A percentile compares a stretch with the other conserved stretches of the same genome.
These are phyloP conservation scores for Talaromyces stipitatus DNA, from an alignment of 495 filamentous ascomycete species.

Conservation along the genomic window DNA sequence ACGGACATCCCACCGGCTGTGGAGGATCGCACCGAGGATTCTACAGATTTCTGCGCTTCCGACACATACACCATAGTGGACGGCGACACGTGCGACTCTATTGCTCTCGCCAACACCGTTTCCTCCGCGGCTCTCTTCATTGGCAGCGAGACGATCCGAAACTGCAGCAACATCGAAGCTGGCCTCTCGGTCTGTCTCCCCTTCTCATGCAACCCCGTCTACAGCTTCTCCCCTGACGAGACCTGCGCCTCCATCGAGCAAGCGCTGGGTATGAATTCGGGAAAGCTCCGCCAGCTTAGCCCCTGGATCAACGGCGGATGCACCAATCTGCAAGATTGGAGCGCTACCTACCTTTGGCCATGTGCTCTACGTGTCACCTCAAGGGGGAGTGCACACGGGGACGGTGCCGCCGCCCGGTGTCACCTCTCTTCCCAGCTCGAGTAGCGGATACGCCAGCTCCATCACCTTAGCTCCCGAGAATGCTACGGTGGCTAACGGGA, in stretches of 20 bases:
- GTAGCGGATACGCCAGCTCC: conserved; percentile 2
- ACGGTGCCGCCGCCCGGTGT: not conserved
- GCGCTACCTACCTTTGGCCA: not conserved
- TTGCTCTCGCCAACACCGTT: conserved; percentile 14
- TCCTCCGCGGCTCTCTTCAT: conserved; percentile 15
- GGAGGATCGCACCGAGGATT: not conserved
- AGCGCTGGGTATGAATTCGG: not conserved
- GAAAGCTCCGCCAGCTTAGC: conserved; percentile 1
- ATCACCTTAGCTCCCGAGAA: conserved; percentile 2
- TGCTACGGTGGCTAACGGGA: conserved; percentile 11
- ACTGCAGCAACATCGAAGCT: not conserved
- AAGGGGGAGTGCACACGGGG: conserved; percentile 1
- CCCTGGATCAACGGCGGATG: conserved; percentile 11
- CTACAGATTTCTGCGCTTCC: conserved; percentile 11
- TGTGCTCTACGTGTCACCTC: conserved; percentile 9
- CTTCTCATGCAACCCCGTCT: conserved; percentile 1
- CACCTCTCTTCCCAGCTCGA: not conserved
- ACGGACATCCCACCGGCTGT: not conserved
- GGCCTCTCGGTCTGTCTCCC: not conserved
- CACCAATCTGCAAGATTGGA: conserved; percentile 7
- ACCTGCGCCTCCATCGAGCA: conserved; percentile 7
- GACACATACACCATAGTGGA: conserved; percentile 12
- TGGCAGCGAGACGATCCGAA: conserved; percentile 6
- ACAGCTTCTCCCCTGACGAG: conserved; percentile 5
- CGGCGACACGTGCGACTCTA: conserved; percentile 18